Evolutionary conservation across 257 asterid species (phyloP).

Genomic region (Scutellaria baicalensis): DNA sequence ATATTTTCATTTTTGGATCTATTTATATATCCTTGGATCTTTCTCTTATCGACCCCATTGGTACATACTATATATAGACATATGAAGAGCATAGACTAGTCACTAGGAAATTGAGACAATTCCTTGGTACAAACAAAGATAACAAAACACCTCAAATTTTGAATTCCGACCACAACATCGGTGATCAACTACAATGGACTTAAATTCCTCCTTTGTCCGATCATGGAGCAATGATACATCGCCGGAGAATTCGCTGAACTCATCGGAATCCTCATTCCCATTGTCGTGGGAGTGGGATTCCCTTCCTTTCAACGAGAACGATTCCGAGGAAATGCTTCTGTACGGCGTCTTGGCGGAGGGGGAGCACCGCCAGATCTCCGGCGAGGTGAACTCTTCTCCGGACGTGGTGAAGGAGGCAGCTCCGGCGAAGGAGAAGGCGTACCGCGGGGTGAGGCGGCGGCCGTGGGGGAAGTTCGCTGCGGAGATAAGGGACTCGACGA

Average conservation of each 20-base stretch:
- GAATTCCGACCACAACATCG: not conserved
- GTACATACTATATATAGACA: too few relatives aligned
- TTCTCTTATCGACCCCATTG: too few relatives aligned
- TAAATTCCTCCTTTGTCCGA: slow-evolving; percentile 11
- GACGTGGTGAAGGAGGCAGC: not conserved
- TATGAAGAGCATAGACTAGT: too few relatives aligned
- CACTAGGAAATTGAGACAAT: too few relatives aligned
- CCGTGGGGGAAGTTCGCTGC: slow-evolving; percentile 95
- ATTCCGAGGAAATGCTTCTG: slow-evolving; percentile 36
- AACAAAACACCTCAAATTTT: not conserved
- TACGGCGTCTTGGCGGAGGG: slow-evolving; percentile 27
- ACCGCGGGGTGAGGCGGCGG: slow-evolving; percentile 68
- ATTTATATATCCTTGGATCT: too few relatives aligned
- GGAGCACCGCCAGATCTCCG: slow-evolving; percentile 10
- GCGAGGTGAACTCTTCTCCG: slow-evolving; percentile 32
- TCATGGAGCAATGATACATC: slow-evolving; percentile 1
- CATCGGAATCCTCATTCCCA: slow-evolving; percentile 24
- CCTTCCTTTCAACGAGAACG: slow-evolving; percentile 38
- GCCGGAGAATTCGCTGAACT: slow-evolving; percentile 5
- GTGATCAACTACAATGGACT: slow-evolving; percentile 13
- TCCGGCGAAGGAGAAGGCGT: slow-evolving; percentile 35
- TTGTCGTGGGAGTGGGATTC: slow-evolving; percentile 17
- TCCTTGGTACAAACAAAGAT: not conserved
- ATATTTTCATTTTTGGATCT: too few relatives aligned
- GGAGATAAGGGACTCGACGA: slow-evolving; percentile 75